A percentile compares a stretch with the other conserved stretches of the same genome.
Conservation (phyloP, 768 basidiomycete species). For the Collybiopsis confluens region DNA sequence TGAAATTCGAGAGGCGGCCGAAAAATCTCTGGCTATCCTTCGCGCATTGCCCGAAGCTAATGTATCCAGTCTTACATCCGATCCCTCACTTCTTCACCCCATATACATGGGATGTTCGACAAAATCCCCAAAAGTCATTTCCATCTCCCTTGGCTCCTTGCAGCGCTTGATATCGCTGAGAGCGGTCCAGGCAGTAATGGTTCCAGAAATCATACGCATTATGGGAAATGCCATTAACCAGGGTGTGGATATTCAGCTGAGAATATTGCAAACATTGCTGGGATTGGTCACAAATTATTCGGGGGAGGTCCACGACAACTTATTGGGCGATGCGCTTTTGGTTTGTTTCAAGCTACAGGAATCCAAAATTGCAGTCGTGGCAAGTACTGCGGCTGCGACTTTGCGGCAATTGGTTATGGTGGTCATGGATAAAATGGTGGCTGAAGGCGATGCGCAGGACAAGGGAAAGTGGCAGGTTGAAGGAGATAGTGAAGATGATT, state of each 20-base stretch:
- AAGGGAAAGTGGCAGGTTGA: conserved; percentile 15
- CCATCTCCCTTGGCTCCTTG: conserved; percentile 85
- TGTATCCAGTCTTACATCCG: conserved; percentile 58
- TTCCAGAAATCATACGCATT: conserved; percentile 75
- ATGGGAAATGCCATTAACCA: conserved; percentile 88
- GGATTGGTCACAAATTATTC: conserved; percentile 84
- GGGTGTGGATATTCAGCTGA: conserved; percentile 95
- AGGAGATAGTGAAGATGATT: conserved; percentile 35
- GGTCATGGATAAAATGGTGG: conserved; percentile 89
- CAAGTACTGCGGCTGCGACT: conserved; percentile 94
- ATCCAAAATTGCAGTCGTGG: conserved; percentile 92
- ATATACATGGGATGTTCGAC: conserved; percentile 94
- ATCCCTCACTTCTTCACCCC: conserved; percentile 67
- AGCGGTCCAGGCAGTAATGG: conserved; percentile 76
- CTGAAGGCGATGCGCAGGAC: conserved; percentile 50
- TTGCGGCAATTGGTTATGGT: conserved; percentile 97
- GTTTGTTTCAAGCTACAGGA: conserved; percentile 95
- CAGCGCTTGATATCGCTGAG: conserved; percentile 86
- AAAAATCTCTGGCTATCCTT: conserved; percentile 79
- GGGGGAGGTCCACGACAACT: conserved; percentile 68
- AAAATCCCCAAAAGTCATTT: conserved; percentile 90
- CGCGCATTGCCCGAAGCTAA: conserved; percentile 79
- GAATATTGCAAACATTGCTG: conserved; percentile 88
- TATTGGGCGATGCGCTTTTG: conserved; percentile 83
- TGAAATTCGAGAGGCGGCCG: conserved; percentile 92